Evolutionary conservation across 257 asterid species (phyloP), one percentile per base, ranked within the genome.

Genomic region (Solanum pimpinellifolium): DNA sequence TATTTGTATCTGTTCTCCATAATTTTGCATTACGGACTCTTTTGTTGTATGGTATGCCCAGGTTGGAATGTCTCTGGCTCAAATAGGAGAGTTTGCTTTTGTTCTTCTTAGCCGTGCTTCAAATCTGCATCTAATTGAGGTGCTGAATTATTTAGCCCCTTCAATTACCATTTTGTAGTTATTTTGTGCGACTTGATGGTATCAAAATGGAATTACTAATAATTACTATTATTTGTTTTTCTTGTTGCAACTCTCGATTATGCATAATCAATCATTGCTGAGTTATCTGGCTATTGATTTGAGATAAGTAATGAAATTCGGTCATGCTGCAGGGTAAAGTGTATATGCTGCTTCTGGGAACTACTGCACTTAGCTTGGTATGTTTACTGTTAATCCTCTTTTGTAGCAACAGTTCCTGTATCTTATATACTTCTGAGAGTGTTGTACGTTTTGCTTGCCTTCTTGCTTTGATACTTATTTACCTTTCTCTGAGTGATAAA

Each of bases 51-150:
- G 44, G 29, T 80, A 16, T 80, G 44, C 90, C 80, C 91, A 95
- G 98, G 98, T 95, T 89, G 98, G 96, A 74, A 93, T 95, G 97
- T 95, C 98, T 78, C 93, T 95, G 83, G 98, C 98, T 25, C 98
- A 95, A 89, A 95, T 95, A 87, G 98, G 98, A 85, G 98, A 95
- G 91, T 95, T 95, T 88, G 98, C 98, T 78, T 95, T 95, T 88
- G 98, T 95, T 86, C 97, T 95, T 90, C 95, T 94, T 83, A 93
- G 98, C 86, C 97, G 97, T 11, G 98, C 98, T 9, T 94, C 98
- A 90, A 92, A 94, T 88, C 94, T 91, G 89, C 95, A 94, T 93
- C 92, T 94, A 85, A 92, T 95, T 75, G 96, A 94, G 98, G 98
- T 94, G 62, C 47, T 15, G 74, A 35, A 47, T 80, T 47, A 29